These are phyloP conservation scores for Geopyxis carbonaria DNA, from an alignment of 495 filamentous ascomycete species.

Conservation along the genomic window DNA sequence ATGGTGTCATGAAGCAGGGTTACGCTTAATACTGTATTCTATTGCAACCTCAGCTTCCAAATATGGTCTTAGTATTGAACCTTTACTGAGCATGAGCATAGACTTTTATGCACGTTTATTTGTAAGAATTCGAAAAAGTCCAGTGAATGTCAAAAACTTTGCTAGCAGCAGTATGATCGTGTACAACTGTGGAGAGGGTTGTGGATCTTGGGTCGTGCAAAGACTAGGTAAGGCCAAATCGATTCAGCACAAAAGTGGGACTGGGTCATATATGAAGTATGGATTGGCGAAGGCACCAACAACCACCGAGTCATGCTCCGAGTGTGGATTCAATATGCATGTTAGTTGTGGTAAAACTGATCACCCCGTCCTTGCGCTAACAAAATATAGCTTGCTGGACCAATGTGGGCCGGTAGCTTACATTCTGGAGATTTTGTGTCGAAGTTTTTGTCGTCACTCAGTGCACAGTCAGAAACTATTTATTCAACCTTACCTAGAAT, in stretches of 20 bases:
- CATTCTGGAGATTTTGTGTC: conserved; percentile 71
- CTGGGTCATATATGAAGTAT: conserved; percentile 53
- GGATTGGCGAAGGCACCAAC: conserved; percentile 50
- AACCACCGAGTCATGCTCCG: conserved; percentile 44
- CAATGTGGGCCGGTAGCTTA: conserved; percentile 85
- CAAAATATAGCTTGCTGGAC: conserved; percentile 42
- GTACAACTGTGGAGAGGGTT: conserved; percentile 78
- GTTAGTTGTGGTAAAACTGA: conserved; percentile 4
- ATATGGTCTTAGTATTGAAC: conserved; percentile 84
- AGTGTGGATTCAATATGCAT: conserved; percentile 77
- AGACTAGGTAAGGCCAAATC: conserved; percentile 48
- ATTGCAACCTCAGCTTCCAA: conserved; percentile 62
- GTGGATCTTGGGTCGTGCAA: conserved; percentile 73
- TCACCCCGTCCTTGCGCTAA: not conserved
- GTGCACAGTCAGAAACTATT: conserved; percentile 38
- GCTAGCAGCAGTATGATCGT: conserved; percentile 83
- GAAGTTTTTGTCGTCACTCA: conserved; percentile 50
- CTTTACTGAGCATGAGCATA: conserved; percentile 76
- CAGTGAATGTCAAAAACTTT: conserved; percentile 71
- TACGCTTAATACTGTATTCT: conserved; percentile 67
- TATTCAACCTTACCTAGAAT: conserved; percentile 69
- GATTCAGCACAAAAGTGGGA: conserved; percentile 49
- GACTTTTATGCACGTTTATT: conserved; percentile 93
- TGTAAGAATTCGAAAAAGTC: conserved; percentile 59
- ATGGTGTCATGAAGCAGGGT: conserved; percentile 74